Conservation (phyloP, 305 asterid genomes). For the Withania somnifera region DNA sequence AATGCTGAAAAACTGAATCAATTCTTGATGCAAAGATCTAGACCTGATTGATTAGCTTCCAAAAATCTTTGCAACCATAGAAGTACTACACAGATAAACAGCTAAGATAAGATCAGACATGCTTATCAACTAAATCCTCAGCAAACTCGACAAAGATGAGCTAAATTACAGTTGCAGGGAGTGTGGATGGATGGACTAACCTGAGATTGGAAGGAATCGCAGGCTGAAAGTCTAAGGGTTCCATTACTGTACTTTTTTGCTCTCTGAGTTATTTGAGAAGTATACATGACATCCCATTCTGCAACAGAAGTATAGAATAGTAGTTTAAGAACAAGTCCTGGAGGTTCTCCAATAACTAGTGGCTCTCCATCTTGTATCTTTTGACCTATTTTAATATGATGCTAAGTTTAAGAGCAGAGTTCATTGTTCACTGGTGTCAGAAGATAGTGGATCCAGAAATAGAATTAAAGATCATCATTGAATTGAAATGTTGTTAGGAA, state of each 20-base stretch:
- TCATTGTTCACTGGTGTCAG: not conserved
- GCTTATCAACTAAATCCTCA: not conserved
- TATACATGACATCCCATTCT: slow-evolving; percentile 31
- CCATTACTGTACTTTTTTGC: slow-evolving; percentile 18
- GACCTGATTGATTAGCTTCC: not conserved
- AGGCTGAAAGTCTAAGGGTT: slow-evolving; percentile 13
- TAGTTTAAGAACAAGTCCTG: not conserved
- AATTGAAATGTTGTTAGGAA: not conserved
- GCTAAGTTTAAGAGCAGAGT: not conserved
- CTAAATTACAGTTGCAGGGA: not conserved
- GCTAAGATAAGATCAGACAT: not conserved
- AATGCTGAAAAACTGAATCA: not conserved
- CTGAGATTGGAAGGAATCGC: slow-evolving; percentile 18
- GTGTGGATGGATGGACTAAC: slow-evolving; percentile 1
- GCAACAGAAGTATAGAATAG: not conserved
- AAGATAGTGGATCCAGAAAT: not conserved
- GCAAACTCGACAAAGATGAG: not conserved
- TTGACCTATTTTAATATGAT: not conserved
- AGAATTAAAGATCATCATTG: not conserved
- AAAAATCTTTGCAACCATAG: not conserved
- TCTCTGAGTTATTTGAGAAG: slow-evolving; percentile 17
- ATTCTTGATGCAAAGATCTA: not conserved
- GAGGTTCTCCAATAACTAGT: not conserved
- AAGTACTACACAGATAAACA: not conserved
- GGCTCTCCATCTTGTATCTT: not conserved